Base-by-base conservation (phyloP, 208 protist genomes). In the Borovskyia barvae region DNA sequence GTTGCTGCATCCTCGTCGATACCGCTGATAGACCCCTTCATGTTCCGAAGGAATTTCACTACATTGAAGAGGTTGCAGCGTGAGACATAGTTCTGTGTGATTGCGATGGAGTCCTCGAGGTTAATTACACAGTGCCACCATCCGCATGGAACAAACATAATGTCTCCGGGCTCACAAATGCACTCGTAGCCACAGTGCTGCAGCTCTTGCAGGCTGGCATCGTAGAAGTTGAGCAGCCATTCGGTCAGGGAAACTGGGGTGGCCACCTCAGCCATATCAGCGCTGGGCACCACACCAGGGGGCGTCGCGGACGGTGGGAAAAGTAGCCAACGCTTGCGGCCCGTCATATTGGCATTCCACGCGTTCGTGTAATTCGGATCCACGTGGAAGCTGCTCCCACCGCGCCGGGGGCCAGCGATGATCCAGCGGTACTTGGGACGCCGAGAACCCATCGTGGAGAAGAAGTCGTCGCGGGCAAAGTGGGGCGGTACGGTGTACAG, bases 91-190 rank as follows among this genome's bases (percentile, higher is more conserved):
- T 96, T 96, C 51, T 96, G 90, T 36, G 90, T 96, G 36, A 96
- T 85, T 40, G 87, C 85, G 26, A 94, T 70, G 33, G 85, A 87
- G 60, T 89, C 73, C 52, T 92, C 87, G 7, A 94, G 70, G 70
- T 96, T 96, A 60, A 96, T 82, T 28, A 93, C 82, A 57, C 66
- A 87, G 71, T 96, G 90, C 90, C 90, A 96, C 90, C 90, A 96
- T 26, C 87, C 87, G 57, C 83, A 81, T 40, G 90, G 90, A 35
- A 96, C 72, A 48, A 92, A 96, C 72, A 96, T 87, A 40, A 92
- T 92, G 54, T 96, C 90, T 15, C 90, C 90, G 9, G 87, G 79
- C 63, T 89, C 79, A 45, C 80, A 90, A 47, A 95, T 80, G 52
- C 82, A 90, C 71, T 95, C 85, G 64, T 91, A 89, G 25, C 82